phyloP scores from a whole-genome alignment of 768 basidiomycete species.

The Russula olivacea region DNA sequence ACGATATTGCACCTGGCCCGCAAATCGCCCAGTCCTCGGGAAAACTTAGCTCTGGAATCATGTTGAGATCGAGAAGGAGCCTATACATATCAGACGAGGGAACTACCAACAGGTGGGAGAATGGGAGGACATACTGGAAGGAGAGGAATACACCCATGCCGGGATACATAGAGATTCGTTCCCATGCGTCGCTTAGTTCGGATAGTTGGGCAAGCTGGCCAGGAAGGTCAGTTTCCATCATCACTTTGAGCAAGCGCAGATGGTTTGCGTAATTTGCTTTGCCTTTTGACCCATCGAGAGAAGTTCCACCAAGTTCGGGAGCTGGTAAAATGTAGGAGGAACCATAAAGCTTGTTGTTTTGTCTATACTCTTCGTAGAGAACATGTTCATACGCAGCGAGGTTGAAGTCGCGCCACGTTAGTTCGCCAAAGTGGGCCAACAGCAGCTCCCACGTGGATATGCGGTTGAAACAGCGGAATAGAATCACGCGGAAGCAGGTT shows the following conservation, averaged over 20 bases:
- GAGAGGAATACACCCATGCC: conserved; percentile 72
- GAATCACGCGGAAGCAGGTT: conserved; percentile 60
- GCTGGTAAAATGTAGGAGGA: conserved; percentile 68
- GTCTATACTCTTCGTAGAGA: conserved; percentile 38
- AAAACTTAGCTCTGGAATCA: conserved; percentile 45
- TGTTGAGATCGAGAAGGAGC: conserved; percentile 36
- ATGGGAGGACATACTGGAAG: conserved; percentile 43
- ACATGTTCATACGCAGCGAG: conserved; percentile 48
- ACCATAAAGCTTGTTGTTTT: conserved; percentile 52
- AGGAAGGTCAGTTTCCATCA: conserved; percentile 51
- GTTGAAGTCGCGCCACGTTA: conserved; percentile 57
- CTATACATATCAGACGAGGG: conserved; percentile 25
- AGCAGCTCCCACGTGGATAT: conserved; percentile 69
- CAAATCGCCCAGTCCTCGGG: conserved; percentile 60
- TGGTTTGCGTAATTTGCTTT: conserved; percentile 51
- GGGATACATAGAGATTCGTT: conserved; percentile 49
- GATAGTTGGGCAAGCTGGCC: conserved; percentile 42
- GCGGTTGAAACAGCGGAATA: conserved; percentile 68
- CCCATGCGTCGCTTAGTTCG: conserved; percentile 59
- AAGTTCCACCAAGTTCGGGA: conserved; percentile 44
- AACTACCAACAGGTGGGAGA: neutral
- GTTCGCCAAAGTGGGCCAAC: conserved; percentile 43
- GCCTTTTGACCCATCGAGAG: conserved; percentile 25
- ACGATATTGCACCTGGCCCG: conserved; percentile 60
- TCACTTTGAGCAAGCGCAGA: conserved; percentile 43